Conservation (phyloP, 192 early-diverging fungal genomes). For the Coemansia sp. region DNA sequence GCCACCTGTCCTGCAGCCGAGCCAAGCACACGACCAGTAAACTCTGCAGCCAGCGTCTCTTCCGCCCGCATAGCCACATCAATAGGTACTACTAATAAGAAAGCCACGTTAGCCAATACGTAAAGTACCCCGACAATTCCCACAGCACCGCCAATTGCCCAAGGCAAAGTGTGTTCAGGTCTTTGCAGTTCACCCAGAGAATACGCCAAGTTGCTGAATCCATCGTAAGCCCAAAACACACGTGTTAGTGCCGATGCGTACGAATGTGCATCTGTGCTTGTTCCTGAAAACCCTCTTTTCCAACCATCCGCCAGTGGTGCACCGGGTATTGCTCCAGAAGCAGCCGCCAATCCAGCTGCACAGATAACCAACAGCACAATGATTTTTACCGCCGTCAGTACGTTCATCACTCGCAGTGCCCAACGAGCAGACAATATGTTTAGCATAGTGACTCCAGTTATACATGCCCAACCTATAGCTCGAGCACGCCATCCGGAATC, state of each 20-base stretch:
- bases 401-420: slow-evolving; percentile 66
- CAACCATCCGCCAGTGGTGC: slow-evolving; percentile 38
- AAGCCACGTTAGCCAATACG: slow-evolving; percentile 77
- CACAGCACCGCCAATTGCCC: slow-evolving; percentile 73
- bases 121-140: slow-evolving; percentile 69
- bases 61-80: slow-evolving; percentile 64
- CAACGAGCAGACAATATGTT: slow-evolving; percentile 63
- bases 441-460: slow-evolving; percentile 59
- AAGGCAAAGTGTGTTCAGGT: slow-evolving; percentile 74
- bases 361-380: slow-evolving; percentile 63
- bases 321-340: slow-evolving; percentile 51
- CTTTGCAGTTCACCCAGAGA: slow-evolving; percentile 81
- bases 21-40: slow-evolving; percentile 57
- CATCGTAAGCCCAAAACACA: slow-evolving; percentile 58
- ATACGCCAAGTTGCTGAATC: slow-evolving; percentile 77
- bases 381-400: slow-evolving; percentile 72
- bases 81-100: slow-evolving; percentile 71
- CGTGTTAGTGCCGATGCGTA: slow-evolving; percentile 54
- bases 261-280: slow-evolving; percentile 48
- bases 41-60: slow-evolving; percentile 58
- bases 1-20: slow-evolving; percentile 45
- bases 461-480: slow-evolving; percentile 56
- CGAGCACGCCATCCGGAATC: slow-evolving; percentile 48
- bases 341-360: slow-evolving; percentile 61
- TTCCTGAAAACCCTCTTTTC: slow-evolving; percentile 61